These are phyloP conservation scores for Leucogyrophana mollusca DNA, from an alignment of 768 basidiomycete genomes.

Conservation along the genomic window DNA sequence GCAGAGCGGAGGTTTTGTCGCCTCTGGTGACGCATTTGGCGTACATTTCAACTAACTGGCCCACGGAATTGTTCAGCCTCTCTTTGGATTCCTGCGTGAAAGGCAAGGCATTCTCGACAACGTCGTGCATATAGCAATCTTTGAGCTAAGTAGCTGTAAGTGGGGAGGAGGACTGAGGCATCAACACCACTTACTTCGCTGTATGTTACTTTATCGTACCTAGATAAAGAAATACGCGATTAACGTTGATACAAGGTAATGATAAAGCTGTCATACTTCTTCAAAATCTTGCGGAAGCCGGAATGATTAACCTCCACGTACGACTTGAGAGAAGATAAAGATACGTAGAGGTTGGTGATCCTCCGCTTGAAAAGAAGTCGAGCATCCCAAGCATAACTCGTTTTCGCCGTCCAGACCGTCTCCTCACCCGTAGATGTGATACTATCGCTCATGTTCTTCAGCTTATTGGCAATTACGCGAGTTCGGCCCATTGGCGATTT, in stretches of 20 bases:
- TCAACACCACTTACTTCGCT: conserved; percentile 44
- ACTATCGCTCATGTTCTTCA: conserved; percentile 53
- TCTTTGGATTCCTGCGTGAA: conserved; percentile 68
- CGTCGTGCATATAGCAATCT: conserved; percentile 69
- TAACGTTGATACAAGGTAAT: background rate
- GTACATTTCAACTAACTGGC: conserved; percentile 68
- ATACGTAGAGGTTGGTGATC: conserved; percentile 80
- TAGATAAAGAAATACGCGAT: conserved; percentile 24
- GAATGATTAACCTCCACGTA: conserved; percentile 92
- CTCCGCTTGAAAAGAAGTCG: conserved; percentile 86
- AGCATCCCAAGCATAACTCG: conserved; percentile 82
- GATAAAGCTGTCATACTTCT: conserved; percentile 63
- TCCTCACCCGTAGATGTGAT: conserved; percentile 41
- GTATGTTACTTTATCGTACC: conserved; percentile 92
- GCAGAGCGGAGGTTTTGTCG: conserved; percentile 64
- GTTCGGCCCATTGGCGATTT: conserved; percentile 35
- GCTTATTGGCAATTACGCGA: conserved; percentile 42
- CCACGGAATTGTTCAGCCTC: conserved; percentile 55
- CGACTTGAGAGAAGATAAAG: conserved; percentile 71
- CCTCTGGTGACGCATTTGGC: conserved; percentile 81
- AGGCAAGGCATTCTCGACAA: conserved; percentile 65
- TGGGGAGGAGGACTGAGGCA: background rate
- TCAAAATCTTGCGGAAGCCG: conserved; percentile 92
- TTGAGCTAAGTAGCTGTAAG: conserved; percentile 50
- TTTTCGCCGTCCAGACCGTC: conserved; percentile 75